Base-by-base conservation (phyloP, 116 monocot species). In the Cymodocea nodosa region DNA sequence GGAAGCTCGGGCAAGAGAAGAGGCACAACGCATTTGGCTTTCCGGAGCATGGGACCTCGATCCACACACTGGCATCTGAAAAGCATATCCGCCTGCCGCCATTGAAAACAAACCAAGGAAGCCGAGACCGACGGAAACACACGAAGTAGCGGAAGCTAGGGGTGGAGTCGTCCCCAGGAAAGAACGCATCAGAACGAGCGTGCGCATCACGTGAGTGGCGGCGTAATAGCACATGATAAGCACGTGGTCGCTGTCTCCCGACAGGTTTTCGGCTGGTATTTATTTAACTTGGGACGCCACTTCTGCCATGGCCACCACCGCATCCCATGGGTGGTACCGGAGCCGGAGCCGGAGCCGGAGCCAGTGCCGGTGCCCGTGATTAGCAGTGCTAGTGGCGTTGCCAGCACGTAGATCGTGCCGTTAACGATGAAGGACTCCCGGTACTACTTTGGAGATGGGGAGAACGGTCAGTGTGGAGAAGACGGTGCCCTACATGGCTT, bases 401-500 rank as follows among this genome's bases (percentile, higher is more conserved):
- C 9, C 11, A 11, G 6, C 3, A 4, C 11, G 44, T 8, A 44
- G 44, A 44, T 11, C 11, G 9, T 56, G 23, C 18, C 63, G 40
- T 49, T 5, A 24, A 73, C 59, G 66, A 59, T 17, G 44, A 65
- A 23, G 23, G 19, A 66, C 37, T 73, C 73, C 25, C 55, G 66
- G n/a, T 65, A 73, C 63, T 48, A 56, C 65, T 73, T 73, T 34
- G 34, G 44, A 20, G 57, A 63, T 52, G 25, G 18, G 25, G 18
- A 36, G 15, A 54, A 64, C 20, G 54, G 17, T 64, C 7, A 12
- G 18, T 52, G 10, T 2, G 52, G 37, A 4, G 62, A 24, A 4
- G 62, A 24, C 65, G 73, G 11, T 24, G 39, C 9, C 20, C 7
- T 14, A 5, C 16, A 23, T 23, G 65, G 20, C 59, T 73, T 73